Evolutionary conservation across 2,329 filamentous ascomycete species (phyloP).

Genomic region (Sporothrix euskadiensis): DNA sequence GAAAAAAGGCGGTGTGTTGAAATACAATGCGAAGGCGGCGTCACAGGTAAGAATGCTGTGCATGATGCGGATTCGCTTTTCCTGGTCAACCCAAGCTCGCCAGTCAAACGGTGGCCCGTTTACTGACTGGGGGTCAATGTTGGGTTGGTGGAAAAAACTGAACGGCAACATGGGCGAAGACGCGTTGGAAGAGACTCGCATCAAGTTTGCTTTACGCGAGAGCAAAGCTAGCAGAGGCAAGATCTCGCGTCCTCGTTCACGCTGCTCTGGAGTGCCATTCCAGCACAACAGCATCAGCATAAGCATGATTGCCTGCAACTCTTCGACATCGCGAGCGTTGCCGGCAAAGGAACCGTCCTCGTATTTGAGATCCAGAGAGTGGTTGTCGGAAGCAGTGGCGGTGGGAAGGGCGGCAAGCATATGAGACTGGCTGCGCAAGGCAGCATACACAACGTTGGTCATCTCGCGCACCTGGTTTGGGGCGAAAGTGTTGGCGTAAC

Average conservation of each 20-base stretch:
- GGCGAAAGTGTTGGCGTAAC: constrained; percentile 66
- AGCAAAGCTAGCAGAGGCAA: constrained; percentile 59
- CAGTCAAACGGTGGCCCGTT: constrained; percentile 59
- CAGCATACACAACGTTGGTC: constrained; percentile 63
- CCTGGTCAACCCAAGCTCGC: constrained; percentile 68
- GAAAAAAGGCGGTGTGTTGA: constrained; percentile 66
- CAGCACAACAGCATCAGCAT: constrained; percentile 64
- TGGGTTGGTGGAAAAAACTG: constrained; percentile 57
- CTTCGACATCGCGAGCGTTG: constrained; percentile 56
- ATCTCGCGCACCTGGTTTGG: constrained; percentile 65
- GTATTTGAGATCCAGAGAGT: constrained; percentile 42
- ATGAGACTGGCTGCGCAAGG: constrained; percentile 57
- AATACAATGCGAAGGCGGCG: constrained; percentile 66
- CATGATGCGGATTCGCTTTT: constrained; percentile 66
- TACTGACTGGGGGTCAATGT: constrained; percentile 38
- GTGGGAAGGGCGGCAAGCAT: constrained; percentile 51
- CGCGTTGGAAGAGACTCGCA: constrained; percentile 48
- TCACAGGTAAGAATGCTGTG: constrained; percentile 66
- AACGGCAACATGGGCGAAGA: constrained; percentile 21
- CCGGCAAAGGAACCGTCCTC: constrained; percentile 42
- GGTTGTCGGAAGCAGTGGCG: constrained; percentile 32
- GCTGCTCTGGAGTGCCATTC: constrained; percentile 68
- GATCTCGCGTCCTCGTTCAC: constrained; percentile 61
- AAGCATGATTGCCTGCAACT: constrained; percentile 66
- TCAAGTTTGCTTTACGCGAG: constrained; percentile 57